These are phyloP conservation scores for Kazachstania bromeliacearum DNA, from an alignment of 805 yeast genomes.

Conservation along the genomic window DNA sequence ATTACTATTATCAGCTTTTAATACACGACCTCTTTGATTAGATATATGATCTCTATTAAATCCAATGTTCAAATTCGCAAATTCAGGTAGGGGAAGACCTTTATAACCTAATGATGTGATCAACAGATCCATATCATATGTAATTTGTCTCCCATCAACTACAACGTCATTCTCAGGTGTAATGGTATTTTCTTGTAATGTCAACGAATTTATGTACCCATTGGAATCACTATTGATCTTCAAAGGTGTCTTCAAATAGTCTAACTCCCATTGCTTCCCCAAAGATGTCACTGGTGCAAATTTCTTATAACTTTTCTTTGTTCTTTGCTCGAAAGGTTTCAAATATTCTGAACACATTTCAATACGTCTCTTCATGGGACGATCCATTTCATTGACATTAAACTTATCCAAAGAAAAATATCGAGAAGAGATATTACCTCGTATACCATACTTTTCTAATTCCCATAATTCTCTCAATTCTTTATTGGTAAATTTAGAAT, in stretches of 20 bases:
- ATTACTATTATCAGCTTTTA: constrained; percentile 16
- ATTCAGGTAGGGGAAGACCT: constrained; percentile 54
- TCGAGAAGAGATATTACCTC: constrained; percentile 36
- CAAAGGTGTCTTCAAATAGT: constrained; percentile 59
- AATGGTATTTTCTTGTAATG: constrained; percentile 12
- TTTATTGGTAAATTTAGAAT: constrained; percentile 85
- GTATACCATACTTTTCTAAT: constrained; percentile 42
- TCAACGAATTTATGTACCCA: constrained; percentile 30
- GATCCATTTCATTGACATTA: constrained; percentile 26
- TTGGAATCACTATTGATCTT: constrained; percentile 34
- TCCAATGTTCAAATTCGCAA: constrained; percentile 39
- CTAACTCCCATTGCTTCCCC: constrained; percentile 50
- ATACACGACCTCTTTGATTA: constrained; percentile 38
- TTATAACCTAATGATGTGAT: constrained; percentile 79
- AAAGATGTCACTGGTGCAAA: constrained; percentile 7
- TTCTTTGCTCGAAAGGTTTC: constrained; percentile 27
- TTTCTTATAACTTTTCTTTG: constrained; percentile 23
- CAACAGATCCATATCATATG: constrained; percentile 49
- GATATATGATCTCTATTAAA: constrained; percentile 45
- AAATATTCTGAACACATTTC: constrained; percentile 50
- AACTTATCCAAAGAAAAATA: constrained; percentile 25
- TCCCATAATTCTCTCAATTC: constrained; percentile 81
- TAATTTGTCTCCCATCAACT: constrained; percentile 12
- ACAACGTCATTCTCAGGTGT: constrained; percentile 19
- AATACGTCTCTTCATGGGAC: constrained; percentile 57